phyloP scores from a whole-genome alignment of 768 basidiomycete species.

The Collybia nuda region DNA sequence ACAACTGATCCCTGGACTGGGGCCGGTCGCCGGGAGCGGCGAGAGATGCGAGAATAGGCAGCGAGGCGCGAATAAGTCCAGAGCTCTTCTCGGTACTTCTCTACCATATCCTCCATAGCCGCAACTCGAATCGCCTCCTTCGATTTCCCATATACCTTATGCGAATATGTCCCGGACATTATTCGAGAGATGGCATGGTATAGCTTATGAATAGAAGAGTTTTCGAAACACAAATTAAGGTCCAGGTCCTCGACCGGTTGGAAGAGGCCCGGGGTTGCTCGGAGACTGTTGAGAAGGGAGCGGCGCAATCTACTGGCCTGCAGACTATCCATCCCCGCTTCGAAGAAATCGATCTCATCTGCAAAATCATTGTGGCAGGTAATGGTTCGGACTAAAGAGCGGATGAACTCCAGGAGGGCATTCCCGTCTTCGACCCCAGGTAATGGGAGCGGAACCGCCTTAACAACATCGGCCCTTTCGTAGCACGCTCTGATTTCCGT shows the following conservation, averaged over 20 bases:
- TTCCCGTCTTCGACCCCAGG: constrained; percentile 15
- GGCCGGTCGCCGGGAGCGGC: constrained; percentile 4
- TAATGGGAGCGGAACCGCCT: constrained; percentile 21
- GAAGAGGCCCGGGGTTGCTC: constrained; percentile 18
- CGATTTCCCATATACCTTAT: neutral
- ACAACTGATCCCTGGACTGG: constrained; percentile 20
- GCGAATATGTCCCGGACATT: constrained; percentile 14
- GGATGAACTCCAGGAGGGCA: constrained; percentile 19
- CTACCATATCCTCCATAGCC: constrained; percentile 27
- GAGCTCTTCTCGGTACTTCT: constrained; percentile 19
- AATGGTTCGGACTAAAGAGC: constrained; percentile 19
- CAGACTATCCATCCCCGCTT: constrained; percentile 39
- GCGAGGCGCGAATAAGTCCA: constrained; percentile 9
- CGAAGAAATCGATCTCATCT: constrained; percentile 32
- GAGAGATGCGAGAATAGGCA: constrained; percentile 10
- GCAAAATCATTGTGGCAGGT: constrained; percentile 19
- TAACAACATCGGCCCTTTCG: constrained; percentile 21
- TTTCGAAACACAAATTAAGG: constrained; percentile 27
- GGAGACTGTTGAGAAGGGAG: constrained; percentile 22
- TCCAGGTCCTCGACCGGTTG: constrained; percentile 18
- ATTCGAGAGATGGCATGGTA: constrained; percentile 16
- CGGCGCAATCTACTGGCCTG: constrained; percentile 35
- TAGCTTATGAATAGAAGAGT: constrained; percentile 27
- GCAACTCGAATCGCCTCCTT: constrained; percentile 15
- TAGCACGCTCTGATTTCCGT: constrained; percentile 33